phyloP scores from a whole-genome alignment of 108 stramenopile genomes.

The Stephanodiscus minutulus region DNA sequence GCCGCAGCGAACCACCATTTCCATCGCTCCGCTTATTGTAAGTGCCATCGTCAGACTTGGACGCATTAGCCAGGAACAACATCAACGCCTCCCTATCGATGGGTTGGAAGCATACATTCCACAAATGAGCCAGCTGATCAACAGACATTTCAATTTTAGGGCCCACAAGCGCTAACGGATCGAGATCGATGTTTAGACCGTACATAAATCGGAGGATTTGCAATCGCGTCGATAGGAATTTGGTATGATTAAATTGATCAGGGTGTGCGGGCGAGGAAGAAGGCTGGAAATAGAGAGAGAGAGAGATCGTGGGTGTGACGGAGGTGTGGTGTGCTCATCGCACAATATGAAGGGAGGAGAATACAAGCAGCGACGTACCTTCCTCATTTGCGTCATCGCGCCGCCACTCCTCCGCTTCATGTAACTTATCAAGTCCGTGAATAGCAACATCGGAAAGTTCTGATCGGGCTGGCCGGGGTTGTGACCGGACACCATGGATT shows the following conservation, averaged over 20 bases:
- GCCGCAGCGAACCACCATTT: conserved; percentile 4
- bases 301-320: not conserved
- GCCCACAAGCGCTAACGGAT: not conserved
- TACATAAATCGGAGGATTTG: conserved; percentile 75
- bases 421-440: conserved; percentile 74
- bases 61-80: conserved; percentile 78
- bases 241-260: conserved; percentile 42
- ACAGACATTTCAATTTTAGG: conserved; percentile 52
- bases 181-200: conserved; percentile 45
- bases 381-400: conserved; percentile 26
- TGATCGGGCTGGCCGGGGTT: conserved; percentile 1
- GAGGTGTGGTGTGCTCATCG: not conserved
- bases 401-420: conserved; percentile 49
- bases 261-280: conserved; percentile 43
- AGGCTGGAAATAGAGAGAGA: conserved; percentile 20
- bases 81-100: conserved; percentile 80
- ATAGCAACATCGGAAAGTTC: conserved; percentile 58
- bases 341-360: not conserved
- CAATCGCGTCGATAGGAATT: conserved; percentile 63
- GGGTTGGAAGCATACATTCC: conserved; percentile 69
- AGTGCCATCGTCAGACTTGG: conserved; percentile 33
- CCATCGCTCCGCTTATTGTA: conserved; percentile 2
- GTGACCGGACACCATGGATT: conserved; percentile 42
- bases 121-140: conserved; percentile 65
- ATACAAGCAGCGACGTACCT: conserved; percentile 36